Evolutionary conservation across 306 rosid genomes (phyloP).

Genomic region (Hippophae gyantsensis): DNA sequence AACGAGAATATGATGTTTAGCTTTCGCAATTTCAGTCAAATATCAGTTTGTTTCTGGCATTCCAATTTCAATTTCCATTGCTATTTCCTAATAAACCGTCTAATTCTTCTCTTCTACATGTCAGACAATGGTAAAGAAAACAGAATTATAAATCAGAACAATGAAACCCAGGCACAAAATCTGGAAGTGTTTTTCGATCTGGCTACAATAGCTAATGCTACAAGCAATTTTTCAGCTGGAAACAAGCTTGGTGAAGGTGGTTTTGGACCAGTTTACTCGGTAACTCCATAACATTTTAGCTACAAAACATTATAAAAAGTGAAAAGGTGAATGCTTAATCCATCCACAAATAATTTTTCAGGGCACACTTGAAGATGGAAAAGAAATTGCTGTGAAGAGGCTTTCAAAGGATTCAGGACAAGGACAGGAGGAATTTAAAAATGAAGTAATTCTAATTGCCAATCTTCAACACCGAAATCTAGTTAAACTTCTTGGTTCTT

Average conservation of each 20-base stretch:
- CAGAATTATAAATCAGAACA: not conserved
- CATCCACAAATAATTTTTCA: conserved; percentile 1
- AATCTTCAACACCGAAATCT: conserved; percentile 73
- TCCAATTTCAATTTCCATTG: too few species aligned
- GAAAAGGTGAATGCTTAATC: not conserved
- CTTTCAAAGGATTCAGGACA: conserved; percentile 42
- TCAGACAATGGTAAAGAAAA: not conserved
- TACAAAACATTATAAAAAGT: too few species aligned
- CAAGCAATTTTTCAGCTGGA: conserved; percentile 28
- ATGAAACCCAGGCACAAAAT: conserved; percentile 18
- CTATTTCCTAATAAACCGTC: too few species aligned
- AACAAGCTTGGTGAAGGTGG: conserved; percentile 55
- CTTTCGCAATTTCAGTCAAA: too few species aligned
- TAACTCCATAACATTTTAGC: conserved; percentile 3
- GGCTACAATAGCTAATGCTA: conserved; percentile 26
- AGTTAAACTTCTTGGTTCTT: conserved; percentile 53
- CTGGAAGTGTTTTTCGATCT: conserved; percentile 33
- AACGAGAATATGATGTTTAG: too few species aligned
- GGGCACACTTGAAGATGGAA: conserved; percentile 46
- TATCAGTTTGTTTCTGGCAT: too few species aligned
- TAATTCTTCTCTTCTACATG: not conserved
- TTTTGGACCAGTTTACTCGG: conserved; percentile 51
- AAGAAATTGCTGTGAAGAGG: conserved; percentile 61
- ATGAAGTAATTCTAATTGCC: conserved; percentile 52
- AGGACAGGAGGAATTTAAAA: conserved; percentile 54